Evolutionary conservation across 2,329 filamentous ascomycete genomes (phyloP), one percentile per base, ranked within the genome.

Genomic region (Penicillium sp.): DNA sequence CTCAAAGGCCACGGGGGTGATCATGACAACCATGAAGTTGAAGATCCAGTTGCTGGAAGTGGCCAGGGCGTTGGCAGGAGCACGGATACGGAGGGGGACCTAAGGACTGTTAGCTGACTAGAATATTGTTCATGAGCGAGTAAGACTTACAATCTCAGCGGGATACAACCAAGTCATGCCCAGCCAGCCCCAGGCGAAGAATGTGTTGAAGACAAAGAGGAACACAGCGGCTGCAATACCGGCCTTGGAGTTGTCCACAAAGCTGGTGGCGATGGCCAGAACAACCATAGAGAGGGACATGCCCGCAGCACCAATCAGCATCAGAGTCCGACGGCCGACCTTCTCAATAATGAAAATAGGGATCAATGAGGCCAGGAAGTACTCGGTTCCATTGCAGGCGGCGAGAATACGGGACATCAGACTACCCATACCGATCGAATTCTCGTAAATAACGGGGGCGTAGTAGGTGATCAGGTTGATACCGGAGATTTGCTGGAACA

Each of bases 211-310:
- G 20, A 81, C 75, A 63, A 84, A 84, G 33, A 85, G 70, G 59
- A 83, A 83, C 1, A 77, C 72, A 0, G 74, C 72, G 4, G 72
- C 72, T 4, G 68, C 72, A 42, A 75, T 70, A 45, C 73, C 70
- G 4, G 72, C 61, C 15, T 65, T 54, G n/a, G 57, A 64, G 15
- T 68, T 63, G n/a, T 66, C 60, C 23, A 67, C 53, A 42, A 68
- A 72, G 23, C 65, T 66, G 25, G 61, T 70, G n/a, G 59, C 64
- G 28, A 73, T 62, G 5, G 74, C 71, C 3, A 78, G 63, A 23
- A 88, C 76, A 2, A 82, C 78, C 86, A 89, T 88, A 44, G 80
- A 82, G 1, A 77, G 63, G 32, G 81, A 81, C 73, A 84, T 83
- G 0, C 82, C 82, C 29, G 79, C 70, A 0, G 82, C 81, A 46